Percentiles rank a stretch among this genome's conserved stretches.
Conservation (phyloP, 2,329 filamentous ascomycete species). For the Fusarium duplospermum region DNA sequence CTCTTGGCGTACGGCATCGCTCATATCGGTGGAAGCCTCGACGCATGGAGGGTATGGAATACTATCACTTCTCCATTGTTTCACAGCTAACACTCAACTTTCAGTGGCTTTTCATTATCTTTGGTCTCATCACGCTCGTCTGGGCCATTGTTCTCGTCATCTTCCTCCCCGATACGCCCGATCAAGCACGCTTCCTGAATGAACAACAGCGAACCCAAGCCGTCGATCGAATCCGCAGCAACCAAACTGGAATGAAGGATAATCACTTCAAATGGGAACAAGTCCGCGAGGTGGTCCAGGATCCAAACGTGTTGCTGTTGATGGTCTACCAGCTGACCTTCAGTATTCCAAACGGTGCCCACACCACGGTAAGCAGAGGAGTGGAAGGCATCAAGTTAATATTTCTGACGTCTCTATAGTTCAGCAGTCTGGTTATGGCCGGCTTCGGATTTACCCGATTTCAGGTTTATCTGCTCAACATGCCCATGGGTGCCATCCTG, state of each 20-base stretch:
- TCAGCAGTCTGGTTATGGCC: slow-evolving; percentile 41
- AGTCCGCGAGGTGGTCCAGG: slow-evolving; percentile 33
- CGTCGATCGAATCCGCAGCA: slow-evolving; percentile 29
- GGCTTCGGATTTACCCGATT: slow-evolving; percentile 37
- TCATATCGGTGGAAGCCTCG: slow-evolving; percentile 26
- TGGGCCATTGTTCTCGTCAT: slow-evolving; percentile 26
- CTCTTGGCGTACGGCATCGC: slow-evolving; percentile 37
- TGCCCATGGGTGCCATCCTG: slow-evolving; percentile 36
- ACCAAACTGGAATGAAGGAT: slow-evolving; percentile 37
- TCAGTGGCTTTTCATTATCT: slow-evolving; percentile 40
- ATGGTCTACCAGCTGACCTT: slow-evolving; percentile 35
- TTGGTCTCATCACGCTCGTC: slow-evolving; percentile 34
- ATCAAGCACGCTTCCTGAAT: slow-evolving; percentile 29
- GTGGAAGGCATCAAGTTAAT: fast-evolving
- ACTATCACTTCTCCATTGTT: background rate
- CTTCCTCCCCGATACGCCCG: slow-evolving; percentile 33
- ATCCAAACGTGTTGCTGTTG: slow-evolving; percentile 34
- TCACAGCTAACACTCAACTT: background rate
- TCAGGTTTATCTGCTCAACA: slow-evolving; percentile 38
- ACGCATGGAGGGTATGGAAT: slow-evolving; percentile 32
- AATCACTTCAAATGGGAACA: slow-evolving; percentile 39
- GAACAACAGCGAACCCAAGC: slow-evolving; percentile 28
- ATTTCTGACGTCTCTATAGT: slow-evolving; percentile 11
- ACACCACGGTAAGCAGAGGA: slow-evolving; percentile 24
- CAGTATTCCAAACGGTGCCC: slow-evolving; percentile 37